Percentiles rank a stretch among this genome's conserved stretches.
phyloP scores from a whole-genome alignment of 805 yeast genomes.

The Starmera amethionina region DNA sequence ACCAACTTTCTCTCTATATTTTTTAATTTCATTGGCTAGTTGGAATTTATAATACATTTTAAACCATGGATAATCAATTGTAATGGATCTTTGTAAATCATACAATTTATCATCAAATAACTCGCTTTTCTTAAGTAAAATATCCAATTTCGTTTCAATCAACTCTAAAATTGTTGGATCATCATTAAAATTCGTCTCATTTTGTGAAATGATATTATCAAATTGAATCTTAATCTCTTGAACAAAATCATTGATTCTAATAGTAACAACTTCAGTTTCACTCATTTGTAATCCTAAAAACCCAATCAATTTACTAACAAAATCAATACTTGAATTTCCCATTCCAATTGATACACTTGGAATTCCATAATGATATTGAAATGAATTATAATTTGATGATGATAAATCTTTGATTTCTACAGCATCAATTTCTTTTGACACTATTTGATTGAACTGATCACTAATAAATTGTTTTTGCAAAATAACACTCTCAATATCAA shows the following conservation, averaged over 20 bases:
- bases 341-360: conserved; percentile 49
- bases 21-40: conserved; percentile 46
- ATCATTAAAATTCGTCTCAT: conserved; percentile 4
- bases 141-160: too few species aligned
- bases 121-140: too few species aligned
- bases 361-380: conserved; percentile 58
- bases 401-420: too few species aligned
- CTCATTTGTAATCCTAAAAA: conserved; percentile 40
- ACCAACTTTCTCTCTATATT: conserved; percentile 42
- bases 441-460: too few species aligned
- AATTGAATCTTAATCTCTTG: conserved; percentile 29
- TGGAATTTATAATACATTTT: conserved; percentile 46
- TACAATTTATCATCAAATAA: conserved; percentile 38
- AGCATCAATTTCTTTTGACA: too few species aligned
- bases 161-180: background rate
- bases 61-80: conserved; percentile 75
- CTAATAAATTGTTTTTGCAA: too few species aligned
- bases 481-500: conserved; percentile 36
- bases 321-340: conserved; percentile 18
- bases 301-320: conserved; percentile 46
- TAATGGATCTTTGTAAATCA: conserved; percentile 39
- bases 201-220: conserved; percentile 10
- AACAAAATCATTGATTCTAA: conserved; percentile 40
- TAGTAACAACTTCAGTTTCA: conserved; percentile 47
- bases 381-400: conserved; percentile 42